Evolutionary conservation across 148 eudicot species (phyloP), one percentile per base, ranked within the genome.

Genomic region (Oxyria digyna): DNA sequence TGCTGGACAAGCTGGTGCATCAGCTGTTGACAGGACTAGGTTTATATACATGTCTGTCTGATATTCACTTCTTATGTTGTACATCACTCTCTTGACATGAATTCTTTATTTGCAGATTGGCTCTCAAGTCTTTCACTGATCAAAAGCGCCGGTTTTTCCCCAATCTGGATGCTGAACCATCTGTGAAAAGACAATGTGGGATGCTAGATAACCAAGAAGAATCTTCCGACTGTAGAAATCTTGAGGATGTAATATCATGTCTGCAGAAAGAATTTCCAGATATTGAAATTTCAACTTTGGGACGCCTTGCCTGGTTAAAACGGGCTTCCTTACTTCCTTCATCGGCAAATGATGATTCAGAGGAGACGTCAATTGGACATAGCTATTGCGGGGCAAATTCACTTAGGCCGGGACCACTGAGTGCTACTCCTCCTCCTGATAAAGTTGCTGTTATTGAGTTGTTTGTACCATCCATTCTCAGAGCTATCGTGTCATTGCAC

Each of bases 1-100:
- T 85, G 99, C 99, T 80, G 99, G 99, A 65, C 99, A 95, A 82
- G 99, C 99, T 76, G 99, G 99, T 73, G 96, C 99, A 79, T 91
- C 99, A 74, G 97, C 99, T 35, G 99, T 95, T 71, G 99, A 95
- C 74, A 83, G 99, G 75, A 95, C 99, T 54, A 87, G 97, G 99
- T 94, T 42, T 69, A 66, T 73, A 37, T 24, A 57, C 38, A 35
- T 35, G 33, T 65, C n/a, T 63, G 26, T 18, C 33, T 37, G 26
- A 66, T n/a, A 41, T 29, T 38, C 23, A 18, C 20, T 13, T 24
- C 0, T 42, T 67, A 35, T 40, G 48, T 42, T 35, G 38, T n/a
- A n/a, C n/a, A n/a, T n/a, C n/a, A n/a, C n/a, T 27, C 27, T 12
- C 63, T 59, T 59, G 63, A 27, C 27, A 26, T 57, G 65, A 59